Base-by-base conservation (phyloP, 306 rosid species). In the Rosa lucieae region DNA sequence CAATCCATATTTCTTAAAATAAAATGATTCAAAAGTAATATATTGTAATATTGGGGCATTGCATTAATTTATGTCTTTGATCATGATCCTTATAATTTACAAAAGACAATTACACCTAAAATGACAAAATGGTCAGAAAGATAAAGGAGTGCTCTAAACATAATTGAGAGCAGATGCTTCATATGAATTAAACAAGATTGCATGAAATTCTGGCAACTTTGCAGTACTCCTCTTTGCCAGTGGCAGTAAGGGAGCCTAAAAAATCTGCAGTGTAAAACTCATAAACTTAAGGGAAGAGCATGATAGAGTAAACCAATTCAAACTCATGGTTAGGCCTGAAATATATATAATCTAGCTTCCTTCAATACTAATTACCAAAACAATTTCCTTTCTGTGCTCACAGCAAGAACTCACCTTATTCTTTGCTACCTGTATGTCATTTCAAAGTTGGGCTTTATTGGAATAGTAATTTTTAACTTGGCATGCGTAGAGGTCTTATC, bases 121-220 rank as follows among this genome's bases (percentile, higher is more conserved):
- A 23, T 23, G 26, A 23, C 26, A 23, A 23, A 23, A 23, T 23
- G 26, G 26, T 23, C 26, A 0, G 26, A 23, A 23, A 23, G 26
- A 23, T 23, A 23, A 23, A 23, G 26, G 26, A 23, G 26, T 23
- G 26, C 26, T 23, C 26, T 23, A 23, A 23, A 23, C 26, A 23
- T 23, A 23, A 23, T 23, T 23, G 26, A 23, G 26, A 23, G 26
- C 26, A 23, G 26, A 23, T 23, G 26, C 26, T 23, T 23, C 26
- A 23, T 23, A 23, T 23, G 26, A 23, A 23, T 23, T 23, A 23
- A 23, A 23, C 26, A 23, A 23, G 26, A 23, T 84, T 84, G 93
- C 99, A 55, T 88, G 98, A 89, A 96, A 96, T 67, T 90, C 98
- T 8, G 99, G 99, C 85, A 90, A 75, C 76, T 86, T 90, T 14